phyloP scores from a whole-genome alignment of 83 land plant genomes.

The Isoetes engelmannii region DNA sequence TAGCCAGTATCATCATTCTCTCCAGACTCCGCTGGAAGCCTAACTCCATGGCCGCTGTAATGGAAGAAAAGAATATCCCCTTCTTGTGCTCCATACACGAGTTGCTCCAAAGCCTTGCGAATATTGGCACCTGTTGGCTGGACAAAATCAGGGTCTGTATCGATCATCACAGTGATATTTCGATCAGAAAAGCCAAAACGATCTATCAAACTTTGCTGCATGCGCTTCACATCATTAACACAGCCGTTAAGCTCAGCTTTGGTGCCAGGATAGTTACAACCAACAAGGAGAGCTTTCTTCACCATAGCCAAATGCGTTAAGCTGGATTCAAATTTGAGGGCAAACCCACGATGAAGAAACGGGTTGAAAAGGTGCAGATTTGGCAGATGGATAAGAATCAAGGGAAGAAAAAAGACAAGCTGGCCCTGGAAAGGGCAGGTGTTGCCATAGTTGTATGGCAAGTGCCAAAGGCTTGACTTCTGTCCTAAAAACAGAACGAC shows the following conservation, averaged over 20 bases:
- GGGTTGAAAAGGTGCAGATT: no score
- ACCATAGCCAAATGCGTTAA: background rate
- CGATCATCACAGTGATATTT: constrained; percentile 49
- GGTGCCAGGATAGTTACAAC: constrained; percentile 65
- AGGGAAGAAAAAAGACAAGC: no score
- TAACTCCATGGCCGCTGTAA: constrained; percentile 83
- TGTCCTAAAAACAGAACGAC: no score
- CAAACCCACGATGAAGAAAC: no score
- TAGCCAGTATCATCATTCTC: constrained; percentile 17
- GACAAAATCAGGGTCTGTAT: constrained; percentile 32
- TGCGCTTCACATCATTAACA: constrained; percentile 61
- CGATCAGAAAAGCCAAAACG: constrained; percentile 52
- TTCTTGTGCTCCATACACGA: constrained; percentile 37
- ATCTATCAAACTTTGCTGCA: constrained; percentile 34
- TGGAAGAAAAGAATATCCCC: constrained; percentile 78
- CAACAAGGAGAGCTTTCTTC: constrained; percentile 19
- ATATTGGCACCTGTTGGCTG: constrained; percentile 74
- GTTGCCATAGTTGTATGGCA: no score
- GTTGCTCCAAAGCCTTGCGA: constrained; percentile 29
- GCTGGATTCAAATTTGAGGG: no score
- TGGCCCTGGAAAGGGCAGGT: no score
- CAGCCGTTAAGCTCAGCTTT: constrained; percentile 69
- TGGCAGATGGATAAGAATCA: no score
- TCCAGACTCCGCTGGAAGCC: constrained; percentile 33
- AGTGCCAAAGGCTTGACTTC: no score